These are phyloP conservation scores for Neonectria coccinea DNA, from an alignment of 2,329 filamentous ascomycete genomes.

Conservation along the genomic window DNA sequence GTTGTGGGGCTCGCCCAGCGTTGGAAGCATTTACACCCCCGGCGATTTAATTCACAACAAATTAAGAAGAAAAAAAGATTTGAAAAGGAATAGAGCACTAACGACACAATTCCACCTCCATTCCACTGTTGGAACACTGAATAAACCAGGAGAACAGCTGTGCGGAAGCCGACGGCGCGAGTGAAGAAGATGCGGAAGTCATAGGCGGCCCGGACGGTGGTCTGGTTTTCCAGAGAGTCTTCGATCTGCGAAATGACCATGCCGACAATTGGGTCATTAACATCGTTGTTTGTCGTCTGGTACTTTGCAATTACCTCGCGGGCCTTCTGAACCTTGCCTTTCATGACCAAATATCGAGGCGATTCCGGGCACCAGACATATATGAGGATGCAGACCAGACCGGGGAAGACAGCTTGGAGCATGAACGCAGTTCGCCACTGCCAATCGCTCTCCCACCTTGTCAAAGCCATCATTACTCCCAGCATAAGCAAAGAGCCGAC, in stretches of 20 bases:
- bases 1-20: too few relatives aligned
- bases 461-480: slow-evolving; percentile 42
- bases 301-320: slow-evolving; percentile 35
- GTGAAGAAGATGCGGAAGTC: slow-evolving; percentile 42
- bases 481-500: slow-evolving; percentile 38
- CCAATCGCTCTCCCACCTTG: slow-evolving; percentile 40
- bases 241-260: slow-evolving; percentile 39
- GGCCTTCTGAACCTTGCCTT: slow-evolving; percentile 37
- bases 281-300: slow-evolving; percentile 36
- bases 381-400: slow-evolving; percentile 36
- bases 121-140: slow-evolving; percentile 39
- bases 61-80: slow-evolving; percentile 6
- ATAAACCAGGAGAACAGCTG: slow-evolving; percentile 33
- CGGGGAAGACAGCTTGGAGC: slow-evolving; percentile 37
- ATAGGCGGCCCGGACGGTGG: slow-evolving; percentile 30
- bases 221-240: slow-evolving; percentile 35
- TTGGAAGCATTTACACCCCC: background rate
- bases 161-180: slow-evolving; percentile 30
- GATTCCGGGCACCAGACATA: slow-evolving; percentile 41
- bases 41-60: background rate
- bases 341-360: slow-evolving; percentile 42
- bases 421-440: slow-evolving; percentile 40
- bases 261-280: slow-evolving; percentile 36
- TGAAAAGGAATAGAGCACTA: too few relatives aligned
- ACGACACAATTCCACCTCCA: slow-evolving; percentile 18